Evolutionary conservation across 139 green algal species (phyloP), one percentile per base, ranked within the genome.

Genomic region (Asterochloris sp.): DNA sequence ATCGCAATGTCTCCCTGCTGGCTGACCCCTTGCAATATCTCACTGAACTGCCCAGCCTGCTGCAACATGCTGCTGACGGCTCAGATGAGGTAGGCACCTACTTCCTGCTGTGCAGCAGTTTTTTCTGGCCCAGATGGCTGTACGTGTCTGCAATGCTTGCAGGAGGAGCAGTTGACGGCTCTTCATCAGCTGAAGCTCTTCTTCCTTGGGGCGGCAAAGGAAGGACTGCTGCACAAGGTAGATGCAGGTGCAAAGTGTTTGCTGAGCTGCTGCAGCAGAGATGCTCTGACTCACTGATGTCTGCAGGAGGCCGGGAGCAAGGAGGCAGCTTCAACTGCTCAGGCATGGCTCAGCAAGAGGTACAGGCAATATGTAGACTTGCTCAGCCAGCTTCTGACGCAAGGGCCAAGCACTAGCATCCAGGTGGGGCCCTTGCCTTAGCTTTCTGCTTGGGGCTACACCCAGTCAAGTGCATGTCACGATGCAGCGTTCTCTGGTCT

Each of bases 171-270:
- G 12, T 17, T 76, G 8, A 66, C 75, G 14, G 85, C 89, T n/a
- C 84, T 93, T 13, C 89, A 90, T 27, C 88, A 67, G 0, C 75
- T 94, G 67, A 91, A 92, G 82, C 64, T 90, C 11, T 93, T 90
- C 78, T 94, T 91, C 61, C 62, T 91, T 14, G 84, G 47, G 76
- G 24, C 60, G 54, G 73, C 73, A 77, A 47, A 21, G 73, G 73
- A 62, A 61, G 11, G 26, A 12, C 13, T 10, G 26, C 26, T 62
- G 26, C 38, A 77, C 10, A 12, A 24, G 19, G 26, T 67, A 21
- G 13, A 63, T 61, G 19, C 92, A 82, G 64, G 69, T 83, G 16
- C n/a, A 21, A 54, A 54, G 15, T 47, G 69, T 1, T 86, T 92
- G 78, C 54, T 88, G 12, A 60, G 6, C 69, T 93, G 26, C 26